A percentile compares a stretch with the other conserved stretches of the same genome.
Evolutionary conservation across 164 flowering plant species (phyloP).

Genomic region (Stephania yunnanensis): DNA sequence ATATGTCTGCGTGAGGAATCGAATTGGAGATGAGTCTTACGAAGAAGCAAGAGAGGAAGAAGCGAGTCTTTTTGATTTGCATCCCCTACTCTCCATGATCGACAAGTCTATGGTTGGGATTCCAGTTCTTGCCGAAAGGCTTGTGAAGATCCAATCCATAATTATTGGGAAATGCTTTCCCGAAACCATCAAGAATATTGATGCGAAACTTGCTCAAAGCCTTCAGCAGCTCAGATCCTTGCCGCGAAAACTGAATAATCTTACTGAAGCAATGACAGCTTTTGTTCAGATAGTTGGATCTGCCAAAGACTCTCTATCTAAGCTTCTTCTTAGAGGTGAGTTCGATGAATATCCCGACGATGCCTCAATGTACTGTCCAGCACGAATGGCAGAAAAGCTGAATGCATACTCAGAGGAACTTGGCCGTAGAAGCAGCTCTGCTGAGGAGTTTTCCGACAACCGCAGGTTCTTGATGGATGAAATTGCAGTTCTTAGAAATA

Average conservation of each 20-base stretch:
- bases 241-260: background rate
- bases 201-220: slow-evolving; percentile 1
- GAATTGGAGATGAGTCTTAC: slow-evolving; percentile 8
- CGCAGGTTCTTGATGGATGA: slow-evolving; percentile 1
- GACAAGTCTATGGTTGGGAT: slow-evolving; percentile 3
- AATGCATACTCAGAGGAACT: background rate
- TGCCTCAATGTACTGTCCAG: background rate
- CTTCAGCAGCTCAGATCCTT: background rate
- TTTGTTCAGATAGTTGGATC: slow-evolving; percentile 5
- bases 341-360: slow-evolving; percentile 6
- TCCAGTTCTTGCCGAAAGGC: slow-evolving; percentile 5
- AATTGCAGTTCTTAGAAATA: background rate
- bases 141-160: background rate
- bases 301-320: slow-evolving; percentile 1
- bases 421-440: background rate
- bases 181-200: background rate
- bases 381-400: slow-evolving; percentile 7
- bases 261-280: slow-evolving; percentile 3
- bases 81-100: background rate
- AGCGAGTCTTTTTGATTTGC: background rate
- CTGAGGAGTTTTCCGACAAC: background rate
- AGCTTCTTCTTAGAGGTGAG: slow-evolving; percentile 6
- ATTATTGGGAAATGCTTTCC: slow-evolving; percentile 5
- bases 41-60: slow-evolving; percentile 1
- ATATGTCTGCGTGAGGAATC: slow-evolving; percentile 8